Percentiles rank a stretch among this genome's conserved stretches.
Conservation (phyloP, 306 rosid genomes). For the Hippophae gyantsensis region DNA sequence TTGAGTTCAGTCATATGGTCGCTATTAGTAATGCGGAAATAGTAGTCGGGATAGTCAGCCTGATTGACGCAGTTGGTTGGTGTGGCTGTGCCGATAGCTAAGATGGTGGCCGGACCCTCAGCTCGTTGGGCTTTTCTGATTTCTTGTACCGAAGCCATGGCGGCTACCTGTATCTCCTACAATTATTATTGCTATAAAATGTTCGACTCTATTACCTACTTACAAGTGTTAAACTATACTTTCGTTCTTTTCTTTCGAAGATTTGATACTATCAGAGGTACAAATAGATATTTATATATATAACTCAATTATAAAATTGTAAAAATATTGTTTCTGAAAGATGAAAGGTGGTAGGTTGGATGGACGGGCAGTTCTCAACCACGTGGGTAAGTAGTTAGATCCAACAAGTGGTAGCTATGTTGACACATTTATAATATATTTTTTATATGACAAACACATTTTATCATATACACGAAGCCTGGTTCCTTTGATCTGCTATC, state of each 20-base stretch:
- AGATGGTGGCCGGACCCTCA: constrained; percentile 19
- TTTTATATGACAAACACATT: no score
- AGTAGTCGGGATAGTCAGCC: constrained; percentile 21
- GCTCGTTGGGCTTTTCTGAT: constrained; percentile 20
- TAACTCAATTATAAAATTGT: no score
- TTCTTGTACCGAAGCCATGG: constrained; percentile 17
- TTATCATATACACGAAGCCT: no score
- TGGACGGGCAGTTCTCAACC: constrained; percentile 24
- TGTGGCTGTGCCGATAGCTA: constrained; percentile 27
- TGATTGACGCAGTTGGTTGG: constrained; percentile 20
- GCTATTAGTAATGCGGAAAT: constrained; percentile 25
- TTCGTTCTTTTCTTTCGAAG: background rate
- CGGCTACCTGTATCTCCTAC: background rate
- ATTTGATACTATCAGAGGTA: background rate
- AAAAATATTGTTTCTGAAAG: no score
- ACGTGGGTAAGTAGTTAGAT: constrained; percentile 13
- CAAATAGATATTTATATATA: background rate
- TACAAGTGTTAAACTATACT: background rate
- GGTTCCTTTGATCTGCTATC: no score
- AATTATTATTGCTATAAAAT: background rate
- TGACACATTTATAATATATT: background rate
- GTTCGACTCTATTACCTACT: background rate
- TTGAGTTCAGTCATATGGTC: constrained; percentile 25
- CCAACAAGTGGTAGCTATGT: background rate
- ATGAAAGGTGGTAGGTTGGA: constrained; percentile 26